These are phyloP conservation scores for Leccinellum rugosiceps DNA, from an alignment of 768 basidiomycete species.

Conservation along the genomic window DNA sequence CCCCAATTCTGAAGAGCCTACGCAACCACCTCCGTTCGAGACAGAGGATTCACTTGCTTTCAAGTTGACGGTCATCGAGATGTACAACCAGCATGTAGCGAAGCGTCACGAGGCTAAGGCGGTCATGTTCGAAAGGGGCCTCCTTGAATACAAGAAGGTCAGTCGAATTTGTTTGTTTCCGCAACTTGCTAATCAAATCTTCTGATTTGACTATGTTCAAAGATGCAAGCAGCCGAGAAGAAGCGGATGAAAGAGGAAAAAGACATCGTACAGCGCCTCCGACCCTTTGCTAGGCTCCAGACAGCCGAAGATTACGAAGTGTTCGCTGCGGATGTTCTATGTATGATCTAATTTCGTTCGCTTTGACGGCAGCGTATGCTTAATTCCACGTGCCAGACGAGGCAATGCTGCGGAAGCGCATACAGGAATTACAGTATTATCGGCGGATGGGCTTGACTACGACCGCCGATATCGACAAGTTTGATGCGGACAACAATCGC, in stretches of 20 bases:
- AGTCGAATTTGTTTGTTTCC: conserved; percentile 11
- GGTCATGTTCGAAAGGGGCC: conserved; percentile 86
- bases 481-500: conserved; percentile 69
- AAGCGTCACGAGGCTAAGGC: conserved; percentile 83
- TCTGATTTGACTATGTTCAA: conserved; percentile 6
- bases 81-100: conserved; percentile 86
- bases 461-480: conserved; percentile 87
- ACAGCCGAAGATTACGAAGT: conserved; percentile 89
- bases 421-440: conserved; percentile 89
- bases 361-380: neutral
- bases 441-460: conserved; percentile 82
- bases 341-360: conserved; percentile 48
- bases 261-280: conserved; percentile 83
- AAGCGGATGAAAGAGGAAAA: conserved; percentile 89
- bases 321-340: conserved; percentile 85
- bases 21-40: conserved; percentile 76
- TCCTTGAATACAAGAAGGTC: conserved; percentile 95
- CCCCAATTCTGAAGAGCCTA: conserved; percentile 59
- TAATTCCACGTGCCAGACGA: conserved; percentile 59
- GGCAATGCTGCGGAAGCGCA: conserved; percentile 78
- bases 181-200: neutral
- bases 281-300: conserved; percentile 88
- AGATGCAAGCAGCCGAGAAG: conserved; percentile 92
- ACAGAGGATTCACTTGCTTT: conserved; percentile 79
- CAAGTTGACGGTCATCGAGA: conserved; percentile 86